Evolutionary conservation across 345 rosid genomes (phyloP).

Genomic region (Melaleuca alternifolia): DNA sequence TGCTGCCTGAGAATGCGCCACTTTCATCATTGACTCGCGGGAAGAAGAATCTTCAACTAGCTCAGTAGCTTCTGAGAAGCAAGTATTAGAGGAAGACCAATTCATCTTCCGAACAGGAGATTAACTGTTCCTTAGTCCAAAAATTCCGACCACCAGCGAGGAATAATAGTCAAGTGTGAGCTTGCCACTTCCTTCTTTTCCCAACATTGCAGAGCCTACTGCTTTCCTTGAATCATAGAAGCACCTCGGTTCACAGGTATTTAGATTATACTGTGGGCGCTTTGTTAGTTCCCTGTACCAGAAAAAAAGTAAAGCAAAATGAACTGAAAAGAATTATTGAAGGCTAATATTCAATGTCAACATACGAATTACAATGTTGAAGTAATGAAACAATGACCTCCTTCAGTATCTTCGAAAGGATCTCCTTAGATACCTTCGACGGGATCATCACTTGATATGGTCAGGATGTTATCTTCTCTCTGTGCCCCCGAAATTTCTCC

Average conservation of each 20-base stretch:
- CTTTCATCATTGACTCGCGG: not conserved
- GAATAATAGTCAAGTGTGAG: not conserved
- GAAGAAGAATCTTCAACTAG: not conserved
- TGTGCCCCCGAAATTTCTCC: not conserved
- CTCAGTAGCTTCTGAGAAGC: not conserved
- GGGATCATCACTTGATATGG: not conserved
- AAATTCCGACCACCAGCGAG: not conserved
- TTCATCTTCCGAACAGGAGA: not conserved
- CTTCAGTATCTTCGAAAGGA: not conserved
- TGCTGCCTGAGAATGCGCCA: not conserved
- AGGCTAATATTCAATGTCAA: not conserved
- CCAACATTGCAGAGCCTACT: not conserved
- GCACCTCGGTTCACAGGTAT: not conserved
- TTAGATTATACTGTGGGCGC: not conserved
- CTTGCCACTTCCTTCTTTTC: not conserved
- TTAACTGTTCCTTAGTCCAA: not conserved
- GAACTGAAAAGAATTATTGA: not conserved
- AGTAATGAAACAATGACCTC: not conserved
- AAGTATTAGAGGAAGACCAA: not conserved
- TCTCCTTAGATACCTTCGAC: not conserved
- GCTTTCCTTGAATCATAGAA: not conserved
- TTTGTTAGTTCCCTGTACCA: not conserved
- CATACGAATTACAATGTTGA: not conserved
- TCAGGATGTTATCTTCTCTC: not conserved
- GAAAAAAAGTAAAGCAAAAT: not conserved